Evolutionary conservation across 129 eudicot species (phyloP).

Genomic region (Flaveria brownii): DNA sequence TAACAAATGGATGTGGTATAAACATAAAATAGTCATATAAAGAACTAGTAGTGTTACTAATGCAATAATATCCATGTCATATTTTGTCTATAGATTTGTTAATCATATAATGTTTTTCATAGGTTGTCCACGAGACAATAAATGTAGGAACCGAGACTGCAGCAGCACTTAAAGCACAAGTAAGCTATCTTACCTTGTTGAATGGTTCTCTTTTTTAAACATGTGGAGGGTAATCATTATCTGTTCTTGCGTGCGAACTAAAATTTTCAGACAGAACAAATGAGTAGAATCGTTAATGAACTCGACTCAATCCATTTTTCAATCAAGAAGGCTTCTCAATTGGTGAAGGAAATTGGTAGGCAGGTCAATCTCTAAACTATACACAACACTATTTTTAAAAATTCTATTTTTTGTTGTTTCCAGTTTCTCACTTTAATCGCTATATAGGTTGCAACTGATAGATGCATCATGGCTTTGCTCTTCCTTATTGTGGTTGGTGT

Average conservation of each 20-base stretch:
- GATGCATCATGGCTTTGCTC: slow-evolving; percentile 91
- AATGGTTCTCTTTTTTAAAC: slow-evolving; percentile 13
- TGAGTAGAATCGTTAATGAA: slow-evolving; percentile 94
- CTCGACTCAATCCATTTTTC: slow-evolving; percentile 92
- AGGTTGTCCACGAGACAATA: slow-evolving; percentile 87
- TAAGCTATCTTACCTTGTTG: slow-evolving; percentile 28
- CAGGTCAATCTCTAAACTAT: slow-evolving; percentile 76
- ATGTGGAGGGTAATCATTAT: slow-evolving; percentile 18
- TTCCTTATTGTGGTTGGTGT: slow-evolving; percentile 91
- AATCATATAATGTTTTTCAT: slow-evolving; percentile 7
- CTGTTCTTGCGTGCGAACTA: not conserved
- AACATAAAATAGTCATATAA: not conserved
- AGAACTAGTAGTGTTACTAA: not conserved
- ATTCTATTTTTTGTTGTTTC: slow-evolving; percentile 11
- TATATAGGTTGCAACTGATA: slow-evolving; percentile 87
- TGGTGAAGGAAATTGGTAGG: slow-evolving; percentile 98
- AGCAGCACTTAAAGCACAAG: slow-evolving; percentile 94
- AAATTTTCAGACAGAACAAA: slow-evolving; percentile 86
- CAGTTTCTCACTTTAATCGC: slow-evolving; percentile 40
- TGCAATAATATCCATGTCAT: slow-evolving; percentile 8
- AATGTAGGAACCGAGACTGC: slow-evolving; percentile 95
- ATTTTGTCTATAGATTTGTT: not conserved
- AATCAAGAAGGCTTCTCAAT: slow-evolving; percentile 87
- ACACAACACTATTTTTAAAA: slow-evolving; percentile 26
- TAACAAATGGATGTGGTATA: not conserved